A percentile compares a stretch with the other conserved stretches of the same genome.
Conservation (phyloP, 805 yeast species). For the Geotrichum ghanense region DNA sequence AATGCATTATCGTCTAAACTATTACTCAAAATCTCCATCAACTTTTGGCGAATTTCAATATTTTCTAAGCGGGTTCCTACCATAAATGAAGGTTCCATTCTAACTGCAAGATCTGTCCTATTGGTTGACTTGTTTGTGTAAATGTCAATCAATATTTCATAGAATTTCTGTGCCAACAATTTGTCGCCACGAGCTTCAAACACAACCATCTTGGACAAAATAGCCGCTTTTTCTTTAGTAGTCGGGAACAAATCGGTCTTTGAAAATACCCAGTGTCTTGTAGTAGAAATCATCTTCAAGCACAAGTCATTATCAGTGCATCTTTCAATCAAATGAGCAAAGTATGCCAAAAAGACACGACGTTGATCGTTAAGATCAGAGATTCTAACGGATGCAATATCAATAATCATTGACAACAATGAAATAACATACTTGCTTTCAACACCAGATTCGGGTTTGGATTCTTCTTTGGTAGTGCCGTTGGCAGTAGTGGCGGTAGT, state of each 20-base stretch:
- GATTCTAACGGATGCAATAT: conserved; percentile 69
- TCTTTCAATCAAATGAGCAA: conserved; percentile 85
- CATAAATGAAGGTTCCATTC: conserved; percentile 93
- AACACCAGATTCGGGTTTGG: conserved; percentile 35
- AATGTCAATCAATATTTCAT: conserved; percentile 75
- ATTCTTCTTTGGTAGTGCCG: conserved; percentile 5
- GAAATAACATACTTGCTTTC: conserved; percentile 75
- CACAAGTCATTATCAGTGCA: conserved; percentile 69
- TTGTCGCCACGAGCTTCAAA: conserved; percentile 84
- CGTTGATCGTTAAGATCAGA: conserved; percentile 88
- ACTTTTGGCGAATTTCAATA: conserved; percentile 56
- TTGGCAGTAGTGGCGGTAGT: conserved; percentile 11
- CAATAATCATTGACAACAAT: conserved; percentile 62
- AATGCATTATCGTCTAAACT: conserved; percentile 69
- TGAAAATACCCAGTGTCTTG: conserved; percentile 83
- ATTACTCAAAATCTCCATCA: conserved; percentile 68
- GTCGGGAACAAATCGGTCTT: conserved; percentile 82
- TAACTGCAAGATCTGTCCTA: conserved; percentile 78
- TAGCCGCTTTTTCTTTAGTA: conserved; percentile 90
- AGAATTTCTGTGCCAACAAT: conserved; percentile 63
- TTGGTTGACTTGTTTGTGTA: conserved; percentile 71
- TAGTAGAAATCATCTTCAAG: conserved; percentile 62
- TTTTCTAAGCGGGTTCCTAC: conserved; percentile 85
- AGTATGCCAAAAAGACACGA: conserved; percentile 69
- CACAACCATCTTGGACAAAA: conserved; percentile 84